Evolutionary conservation across 768 basidiomycete species (phyloP).

Genomic region (Pisolithus marmoratus): DNA sequence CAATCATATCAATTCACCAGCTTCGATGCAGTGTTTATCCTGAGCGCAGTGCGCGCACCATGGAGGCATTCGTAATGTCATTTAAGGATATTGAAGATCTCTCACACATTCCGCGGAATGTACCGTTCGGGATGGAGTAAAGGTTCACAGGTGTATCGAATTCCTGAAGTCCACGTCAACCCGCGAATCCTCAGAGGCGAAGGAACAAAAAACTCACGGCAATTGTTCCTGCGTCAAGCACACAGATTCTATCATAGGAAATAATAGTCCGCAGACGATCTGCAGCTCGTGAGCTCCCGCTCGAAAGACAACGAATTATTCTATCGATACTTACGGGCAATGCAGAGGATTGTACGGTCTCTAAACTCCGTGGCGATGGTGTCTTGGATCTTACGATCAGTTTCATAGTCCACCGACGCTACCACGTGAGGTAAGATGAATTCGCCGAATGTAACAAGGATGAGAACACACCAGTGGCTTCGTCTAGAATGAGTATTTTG

Average conservation of each 20-base stretch:
- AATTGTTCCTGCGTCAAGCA: conserved; percentile 76
- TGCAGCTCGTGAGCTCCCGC: conserved; percentile 17
- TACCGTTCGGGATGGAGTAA: conserved; percentile 50
- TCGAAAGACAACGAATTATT: not conserved
- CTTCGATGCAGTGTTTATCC: too few relatives aligned
- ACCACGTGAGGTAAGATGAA: not conserved
- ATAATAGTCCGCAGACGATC: conserved; percentile 87
- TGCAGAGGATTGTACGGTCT: conserved; percentile 81
- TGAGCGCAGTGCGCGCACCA: not conserved
- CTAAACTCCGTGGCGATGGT: conserved; percentile 83
- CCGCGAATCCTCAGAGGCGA: not conserved
- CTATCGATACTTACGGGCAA: conserved; percentile 58
- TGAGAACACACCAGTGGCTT: conserved; percentile 60
- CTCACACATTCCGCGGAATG: conserved; percentile 85
- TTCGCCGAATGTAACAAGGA: not conserved
- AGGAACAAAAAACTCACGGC: conserved; percentile 40
- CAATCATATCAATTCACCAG: too few relatives aligned
- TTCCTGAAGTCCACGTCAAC: conserved; percentile 41
- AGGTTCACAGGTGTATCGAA: conserved; percentile 74
- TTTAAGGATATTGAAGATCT: conserved; percentile 69
- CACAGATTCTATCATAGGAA: conserved; percentile 83
- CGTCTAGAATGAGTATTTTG: conserved; percentile 82
- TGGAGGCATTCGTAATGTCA: conserved; percentile 49
- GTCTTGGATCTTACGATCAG: conserved; percentile 85
- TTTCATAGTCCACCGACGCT: conserved; percentile 88